Conservation (phyloP, 441 rosid species). For the Euphorbia celastroides region DNA sequence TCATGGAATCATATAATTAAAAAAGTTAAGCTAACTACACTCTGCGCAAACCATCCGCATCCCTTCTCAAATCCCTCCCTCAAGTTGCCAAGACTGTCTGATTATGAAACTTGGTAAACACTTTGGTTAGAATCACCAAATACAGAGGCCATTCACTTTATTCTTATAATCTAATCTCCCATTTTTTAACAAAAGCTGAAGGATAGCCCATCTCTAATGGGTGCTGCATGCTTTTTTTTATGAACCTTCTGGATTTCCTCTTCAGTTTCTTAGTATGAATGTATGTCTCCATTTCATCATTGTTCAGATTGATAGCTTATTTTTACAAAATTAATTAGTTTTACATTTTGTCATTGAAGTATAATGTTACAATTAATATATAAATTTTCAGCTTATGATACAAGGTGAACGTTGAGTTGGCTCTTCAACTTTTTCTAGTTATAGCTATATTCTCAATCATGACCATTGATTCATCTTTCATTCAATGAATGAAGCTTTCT, state of each 20-base stretch:
- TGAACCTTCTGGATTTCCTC: background rate
- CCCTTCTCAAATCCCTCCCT: constrained; percentile 76
- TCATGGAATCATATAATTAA: too few species aligned
- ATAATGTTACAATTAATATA: background rate
- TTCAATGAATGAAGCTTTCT: too few species aligned
- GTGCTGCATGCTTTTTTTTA: background rate
- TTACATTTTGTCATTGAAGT: background rate
- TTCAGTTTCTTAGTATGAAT: background rate
- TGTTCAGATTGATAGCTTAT: background rate
- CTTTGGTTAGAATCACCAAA: constrained; percentile 5
- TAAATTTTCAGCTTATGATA: background rate
- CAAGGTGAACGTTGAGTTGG: background rate
- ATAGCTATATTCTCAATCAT: background rate
- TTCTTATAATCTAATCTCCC: background rate
- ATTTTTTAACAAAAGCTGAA: background rate
- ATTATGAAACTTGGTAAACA: constrained; percentile 2
- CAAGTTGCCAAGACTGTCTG: constrained; percentile 45
- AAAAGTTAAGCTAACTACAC: too few species aligned
- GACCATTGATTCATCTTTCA: background rate
- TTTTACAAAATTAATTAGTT: background rate
- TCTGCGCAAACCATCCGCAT: constrained; percentile 57
- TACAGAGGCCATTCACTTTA: constrained; percentile 4
- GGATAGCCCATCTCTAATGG: background rate
- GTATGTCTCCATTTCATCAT: background rate
- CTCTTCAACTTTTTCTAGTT: background rate